phyloP scores from a whole-genome alignment of 169 alveolate genomes.

The Toxoplasma gondii region DNA sequence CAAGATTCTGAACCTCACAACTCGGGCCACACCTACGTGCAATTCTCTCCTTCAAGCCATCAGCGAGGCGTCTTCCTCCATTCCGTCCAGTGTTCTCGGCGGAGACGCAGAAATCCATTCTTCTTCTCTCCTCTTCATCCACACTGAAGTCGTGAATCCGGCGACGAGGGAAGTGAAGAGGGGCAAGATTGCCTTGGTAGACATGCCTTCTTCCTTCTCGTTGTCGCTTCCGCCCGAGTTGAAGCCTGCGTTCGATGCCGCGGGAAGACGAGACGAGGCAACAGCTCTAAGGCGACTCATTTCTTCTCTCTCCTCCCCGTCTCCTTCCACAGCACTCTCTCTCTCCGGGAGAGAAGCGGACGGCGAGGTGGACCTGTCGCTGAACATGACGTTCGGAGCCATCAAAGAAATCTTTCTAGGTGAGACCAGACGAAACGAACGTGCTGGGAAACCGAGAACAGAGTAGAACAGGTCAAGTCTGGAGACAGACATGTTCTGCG shows the following conservation, averaged over 20 bases:
- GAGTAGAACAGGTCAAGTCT: too few relatives aligned
- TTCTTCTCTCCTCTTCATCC: background rate
- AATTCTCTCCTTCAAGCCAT: background rate
- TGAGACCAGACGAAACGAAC: background rate
- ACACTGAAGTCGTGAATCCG: background rate
- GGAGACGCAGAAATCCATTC: background rate
- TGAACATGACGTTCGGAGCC: background rate
- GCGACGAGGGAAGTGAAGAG: background rate
- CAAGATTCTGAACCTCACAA: background rate
- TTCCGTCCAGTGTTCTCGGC: background rate
- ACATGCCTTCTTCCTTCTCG: background rate
- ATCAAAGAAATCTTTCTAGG: background rate
- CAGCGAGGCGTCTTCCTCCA: background rate
- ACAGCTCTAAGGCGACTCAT: too few relatives aligned
- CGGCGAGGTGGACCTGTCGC: background rate
- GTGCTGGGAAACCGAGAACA: too few relatives aligned
- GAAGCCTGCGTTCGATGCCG: background rate
- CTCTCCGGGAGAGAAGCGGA: background rate
- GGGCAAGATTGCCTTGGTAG: slow-evolving; percentile 9
- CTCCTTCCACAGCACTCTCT: background rate
- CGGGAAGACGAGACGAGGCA: background rate
- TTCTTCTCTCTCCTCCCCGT: too few relatives aligned
- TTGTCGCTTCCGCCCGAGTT: background rate
- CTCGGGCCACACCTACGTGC: background rate
- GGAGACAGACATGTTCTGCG: too few relatives aligned